phyloP scores from a whole-genome alignment of 2,329 filamentous ascomycete genomes.

The Escovopsis sp. region DNA sequence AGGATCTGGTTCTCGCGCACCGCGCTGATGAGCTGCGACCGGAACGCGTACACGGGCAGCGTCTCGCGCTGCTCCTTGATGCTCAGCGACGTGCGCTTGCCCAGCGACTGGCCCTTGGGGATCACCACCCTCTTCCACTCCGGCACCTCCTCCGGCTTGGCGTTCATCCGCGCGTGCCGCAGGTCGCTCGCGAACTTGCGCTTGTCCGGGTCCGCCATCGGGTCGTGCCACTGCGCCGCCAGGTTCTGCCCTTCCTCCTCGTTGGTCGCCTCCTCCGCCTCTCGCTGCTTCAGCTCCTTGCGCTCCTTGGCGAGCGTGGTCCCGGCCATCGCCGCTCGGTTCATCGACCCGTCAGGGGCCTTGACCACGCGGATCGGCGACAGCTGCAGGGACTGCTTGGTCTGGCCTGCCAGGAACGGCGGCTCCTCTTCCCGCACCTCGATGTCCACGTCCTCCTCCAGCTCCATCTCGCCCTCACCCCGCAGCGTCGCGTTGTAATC shows the following conservation, averaged over 20 bases:
- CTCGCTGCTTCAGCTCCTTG: slow-evolving; percentile 75
- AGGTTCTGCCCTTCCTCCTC: slow-evolving; percentile 53
- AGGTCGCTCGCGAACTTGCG: slow-evolving; percentile 82
- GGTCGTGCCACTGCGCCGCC: slow-evolving; percentile 87
- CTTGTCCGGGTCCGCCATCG: slow-evolving; percentile 77
- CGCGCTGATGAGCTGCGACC: slow-evolving; percentile 74
- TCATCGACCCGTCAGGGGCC: slow-evolving; percentile 94
- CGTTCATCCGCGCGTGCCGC: slow-evolving; percentile 47
- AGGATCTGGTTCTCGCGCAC: slow-evolving; percentile 78
- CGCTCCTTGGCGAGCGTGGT: slow-evolving; percentile 80
- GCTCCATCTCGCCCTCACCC: slow-evolving; percentile 74
- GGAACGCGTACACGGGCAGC: slow-evolving; percentile 79
- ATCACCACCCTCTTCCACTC: slow-evolving; percentile 86
- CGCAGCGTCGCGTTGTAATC: slow-evolving; percentile 81
- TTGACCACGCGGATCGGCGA: slow-evolving; percentile 95
- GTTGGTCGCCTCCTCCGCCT: slow-evolving; percentile 59
- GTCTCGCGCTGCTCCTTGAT: slow-evolving; percentile 92
- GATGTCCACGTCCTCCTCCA: slow-evolving; percentile 95
- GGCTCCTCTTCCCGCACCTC: slow-evolving; percentile 94
- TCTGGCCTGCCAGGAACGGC: slow-evolving; percentile 89
- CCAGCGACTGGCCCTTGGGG: slow-evolving; percentile 65
- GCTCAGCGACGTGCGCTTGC: slow-evolving; percentile 75
- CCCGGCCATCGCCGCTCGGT: slow-evolving; percentile 88
- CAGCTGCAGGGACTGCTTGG: slow-evolving; percentile 86
- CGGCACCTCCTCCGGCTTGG: slow-evolving; percentile 51